Evolutionary conservation across 2,329 filamentous ascomycete genomes (phyloP), one percentile per base, ranked within the genome.

Genomic region (Fusarium transvaalense): DNA sequence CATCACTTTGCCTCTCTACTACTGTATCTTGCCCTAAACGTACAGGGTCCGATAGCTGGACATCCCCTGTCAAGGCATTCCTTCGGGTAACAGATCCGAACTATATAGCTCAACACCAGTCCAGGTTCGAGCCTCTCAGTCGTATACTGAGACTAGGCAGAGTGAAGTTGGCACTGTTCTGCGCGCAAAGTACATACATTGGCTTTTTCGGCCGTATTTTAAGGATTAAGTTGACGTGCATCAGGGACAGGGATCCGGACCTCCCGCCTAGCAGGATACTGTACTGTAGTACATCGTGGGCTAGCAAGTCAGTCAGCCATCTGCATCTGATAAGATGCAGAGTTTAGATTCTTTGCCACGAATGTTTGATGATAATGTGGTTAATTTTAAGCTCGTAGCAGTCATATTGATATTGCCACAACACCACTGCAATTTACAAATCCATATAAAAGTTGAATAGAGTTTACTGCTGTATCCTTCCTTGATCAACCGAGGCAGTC

Each of bases 181-280:
- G 21, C 23, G 25, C 17, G 31, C 14, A 23, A 51, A 47, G 29
- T 45, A 53, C 37, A 12, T 47, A 63, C 38, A 51, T 51, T 59
- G 45, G 27, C 42, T 41, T 39, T 54, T 39, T 67, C 63, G 63
- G 58, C 35, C 45, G 43, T 50, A 64, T 59, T 62, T 52, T 37
- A 50, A 39, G 32, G 48, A 60, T 67, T n/a, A 21, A 48, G 31
- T 38, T 64, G 57, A 50, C 52, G 42, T 54, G 58, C 58, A 64
- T 60, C 64, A 59, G 59, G 48, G 48, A 56, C 32, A 53, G 39
- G 50, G 46, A 50, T 27, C 53, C 59, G 50, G 53, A 19, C 39
- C 41, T 29, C 46, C 59, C 59, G 59, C 21, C 39, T 41, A 19
- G 12, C 19, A 25, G 23, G 23, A 23, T 47, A 39, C 51, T n/a